These are phyloP conservation scores for Neobulgaria alba DNA, from an alignment of 2,329 filamentous ascomycete genomes.

Conservation along the genomic window DNA sequence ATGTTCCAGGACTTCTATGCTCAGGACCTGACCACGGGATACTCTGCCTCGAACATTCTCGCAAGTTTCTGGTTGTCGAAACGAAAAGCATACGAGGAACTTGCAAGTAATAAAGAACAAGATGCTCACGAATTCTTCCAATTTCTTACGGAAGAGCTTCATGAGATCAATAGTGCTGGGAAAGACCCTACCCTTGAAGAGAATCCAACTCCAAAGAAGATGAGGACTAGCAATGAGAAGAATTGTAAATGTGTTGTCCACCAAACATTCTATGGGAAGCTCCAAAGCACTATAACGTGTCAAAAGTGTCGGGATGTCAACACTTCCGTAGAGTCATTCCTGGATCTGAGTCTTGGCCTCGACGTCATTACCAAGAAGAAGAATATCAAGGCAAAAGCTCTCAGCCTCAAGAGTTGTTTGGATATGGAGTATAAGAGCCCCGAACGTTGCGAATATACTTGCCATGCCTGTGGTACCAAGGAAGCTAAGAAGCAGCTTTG, in stretches of 20 bases:
- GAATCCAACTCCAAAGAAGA: conserved; percentile 16
- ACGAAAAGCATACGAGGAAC: conserved; percentile 60
- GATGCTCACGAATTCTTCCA: conserved; percentile 97
- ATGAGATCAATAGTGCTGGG: conserved; percentile 62
- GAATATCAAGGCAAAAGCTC: conserved; percentile 36
- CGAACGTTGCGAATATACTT: conserved; percentile 86
- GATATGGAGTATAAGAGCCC: conserved; percentile 78
- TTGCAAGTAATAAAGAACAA: conserved; percentile 89
- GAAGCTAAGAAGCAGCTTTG: conserved; percentile 77
- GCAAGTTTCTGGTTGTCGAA: conserved; percentile 85
- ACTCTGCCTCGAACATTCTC: conserved; percentile 82
- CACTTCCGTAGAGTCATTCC: conserved; percentile 76
- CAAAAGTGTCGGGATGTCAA: conserved; percentile 78
- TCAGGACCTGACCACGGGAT: conserved; percentile 74
- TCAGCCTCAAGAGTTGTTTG: conserved; percentile 65
- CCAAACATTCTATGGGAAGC: conserved; percentile 87
- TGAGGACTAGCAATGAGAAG: conserved; percentile 22
- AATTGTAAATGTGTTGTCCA: conserved; percentile 84
- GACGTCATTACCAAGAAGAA: conserved; percentile 63
- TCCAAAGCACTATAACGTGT: conserved; percentile 85
- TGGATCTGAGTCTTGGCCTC: conserved; percentile 85
- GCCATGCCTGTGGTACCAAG: conserved; percentile 68
- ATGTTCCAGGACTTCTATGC: conserved; percentile 67
- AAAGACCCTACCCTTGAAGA: conserved; percentile 28
- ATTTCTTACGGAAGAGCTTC: conserved; percentile 85